Base-by-base conservation (phyloP, 2,329 filamentous ascomycete species). In the Botrytis tulipae region DNA sequence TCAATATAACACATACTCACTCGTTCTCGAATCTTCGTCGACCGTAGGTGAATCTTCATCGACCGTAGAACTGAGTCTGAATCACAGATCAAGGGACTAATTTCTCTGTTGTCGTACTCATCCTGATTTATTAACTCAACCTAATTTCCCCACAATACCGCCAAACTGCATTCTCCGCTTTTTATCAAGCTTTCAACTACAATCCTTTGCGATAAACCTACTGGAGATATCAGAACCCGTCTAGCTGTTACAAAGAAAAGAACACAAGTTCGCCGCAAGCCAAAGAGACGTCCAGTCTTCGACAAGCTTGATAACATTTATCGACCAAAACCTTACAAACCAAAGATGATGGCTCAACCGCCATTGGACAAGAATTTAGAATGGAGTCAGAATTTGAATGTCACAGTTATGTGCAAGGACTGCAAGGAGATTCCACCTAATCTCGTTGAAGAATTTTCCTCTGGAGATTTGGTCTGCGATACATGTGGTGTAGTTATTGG, bases 351-450 rank as follows among this genome's bases (percentile, higher is more conserved):
- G 75, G 80, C 82, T 72, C 79, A 83, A 48, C 81, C 81, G 71
- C 54, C 75, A 44, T 61, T 73, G 25, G 78, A 76, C 66, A 73
- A 75, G 57, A 74, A 69, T 51, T 70, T 75, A 44, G 78, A 80
- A 76, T 80, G 78, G 73, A 77, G 73, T 66, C 92, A 97, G 82
- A 96, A 98, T 78, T 87, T 98, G 74, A 97, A 93, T 82, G 92
- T 94, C 80, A 90, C 91, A 77, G 84, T 98, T 76, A 91, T 94
- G 76, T 99, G 96, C 82, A 92, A 90, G 25, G 95, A 99, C 81
- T 99, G 96, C 86, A 92, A 92, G 80, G 94, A 97, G 81, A 87
- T 90, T 71, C 96, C 96, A n/a, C 95, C 96, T 8, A 95, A 97
- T 77, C 86, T 99, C 51, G 89, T 96, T 63, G 96, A 98, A 81